Conservation (phyloP, 164 flowering plant species). For the Dillenia turbinata region DNA sequence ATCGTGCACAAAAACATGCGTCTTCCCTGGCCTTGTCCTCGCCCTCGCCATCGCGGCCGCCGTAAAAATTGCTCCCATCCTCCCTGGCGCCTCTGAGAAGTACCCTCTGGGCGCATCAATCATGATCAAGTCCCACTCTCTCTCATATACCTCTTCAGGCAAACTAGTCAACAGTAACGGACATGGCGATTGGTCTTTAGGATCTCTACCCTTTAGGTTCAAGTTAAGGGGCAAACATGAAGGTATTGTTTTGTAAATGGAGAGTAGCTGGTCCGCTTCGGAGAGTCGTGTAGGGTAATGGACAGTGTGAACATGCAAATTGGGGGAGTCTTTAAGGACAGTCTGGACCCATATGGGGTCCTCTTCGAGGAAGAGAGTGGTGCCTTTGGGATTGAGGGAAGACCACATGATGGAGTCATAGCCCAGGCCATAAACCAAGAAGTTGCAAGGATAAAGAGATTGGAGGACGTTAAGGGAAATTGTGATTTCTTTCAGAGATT, state of each 20-base stretch:
- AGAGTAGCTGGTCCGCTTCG: conserved; percentile 46
- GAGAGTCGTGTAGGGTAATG: conserved; percentile 46
- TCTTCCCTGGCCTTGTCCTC: conserved; percentile 42
- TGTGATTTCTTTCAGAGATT: conserved; percentile 21
- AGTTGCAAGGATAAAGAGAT: conserved; percentile 26
- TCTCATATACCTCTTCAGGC: conserved; percentile 56
- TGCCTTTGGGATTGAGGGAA: conserved; percentile 33
- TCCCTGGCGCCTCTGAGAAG: conserved; percentile 61
- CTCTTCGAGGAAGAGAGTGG: conserved; percentile 56
- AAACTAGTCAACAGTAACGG: conserved; percentile 41
- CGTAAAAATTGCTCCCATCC: conserved; percentile 74
- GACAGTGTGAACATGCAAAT: conserved; percentile 43
- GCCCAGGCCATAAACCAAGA: conserved; percentile 46
- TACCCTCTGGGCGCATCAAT: conserved; percentile 86
- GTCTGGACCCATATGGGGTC: conserved; percentile 59
- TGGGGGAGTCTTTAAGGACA: conserved; percentile 45
- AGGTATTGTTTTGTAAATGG: conserved; percentile 24
- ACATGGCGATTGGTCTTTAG: conserved; percentile 23
- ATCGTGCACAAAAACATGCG: conserved; percentile 82
- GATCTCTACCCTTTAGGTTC: conserved; percentile 23
- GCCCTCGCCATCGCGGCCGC: conserved; percentile 75
- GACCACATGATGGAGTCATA: conserved; percentile 44
- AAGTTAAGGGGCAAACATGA: conserved; percentile 25
- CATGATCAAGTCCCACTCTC: conserved; percentile 88
- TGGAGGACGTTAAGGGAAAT: conserved; percentile 28